Percentiles rank a stretch among this genome's conserved stretches.
Conservation (phyloP, 2,329 filamentous ascomycete genomes). For the Pseudogymnoascus sp. region DNA sequence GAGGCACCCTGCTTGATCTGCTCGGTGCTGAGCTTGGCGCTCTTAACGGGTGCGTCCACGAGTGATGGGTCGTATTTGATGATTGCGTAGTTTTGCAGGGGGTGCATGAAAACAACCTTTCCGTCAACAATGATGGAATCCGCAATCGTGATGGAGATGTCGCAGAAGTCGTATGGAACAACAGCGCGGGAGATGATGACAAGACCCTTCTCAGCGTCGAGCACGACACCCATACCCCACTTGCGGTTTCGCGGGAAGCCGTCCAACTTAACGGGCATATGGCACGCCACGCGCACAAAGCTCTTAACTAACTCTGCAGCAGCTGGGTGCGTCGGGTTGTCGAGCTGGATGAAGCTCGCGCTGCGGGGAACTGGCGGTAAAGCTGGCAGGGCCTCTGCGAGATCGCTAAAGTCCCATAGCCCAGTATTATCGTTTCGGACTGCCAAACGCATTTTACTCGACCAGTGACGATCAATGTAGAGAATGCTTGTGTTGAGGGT, state of each 20-base stretch:
- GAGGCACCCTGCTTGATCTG: constrained; percentile 87
- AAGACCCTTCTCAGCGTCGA: constrained; percentile 91
- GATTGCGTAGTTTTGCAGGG: constrained; percentile 92
- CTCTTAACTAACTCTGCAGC: constrained; percentile 91
- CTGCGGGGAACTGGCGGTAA: constrained; percentile 62
- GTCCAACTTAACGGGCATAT: constrained; percentile 91
- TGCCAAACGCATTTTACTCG: constrained; percentile 86
- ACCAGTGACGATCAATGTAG: constrained; percentile 92
- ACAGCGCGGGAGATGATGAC: constrained; percentile 91
- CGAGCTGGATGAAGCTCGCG: constrained; percentile 85
- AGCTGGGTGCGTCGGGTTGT: constrained; percentile 77
- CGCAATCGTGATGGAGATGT: constrained; percentile 91
- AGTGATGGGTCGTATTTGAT: constrained; percentile 89
- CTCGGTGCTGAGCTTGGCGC: constrained; percentile 71
- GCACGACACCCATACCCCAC: constrained; percentile 93
- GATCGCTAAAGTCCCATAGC: constrained; percentile 86
- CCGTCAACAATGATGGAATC: constrained; percentile 92
- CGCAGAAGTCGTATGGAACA: constrained; percentile 92
- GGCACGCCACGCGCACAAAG: constrained; percentile 87
- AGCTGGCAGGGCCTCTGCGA: constrained; percentile 72
- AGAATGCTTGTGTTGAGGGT: constrained; percentile 89
- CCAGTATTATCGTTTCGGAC: constrained; percentile 84
- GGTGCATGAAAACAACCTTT: constrained; percentile 92
- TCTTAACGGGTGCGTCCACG: constrained; percentile 89
- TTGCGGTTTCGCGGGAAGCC: constrained; percentile 94